Base-by-base conservation (phyloP, 116 monocot genomes). In the Phalaenopsis hybrid region DNA sequence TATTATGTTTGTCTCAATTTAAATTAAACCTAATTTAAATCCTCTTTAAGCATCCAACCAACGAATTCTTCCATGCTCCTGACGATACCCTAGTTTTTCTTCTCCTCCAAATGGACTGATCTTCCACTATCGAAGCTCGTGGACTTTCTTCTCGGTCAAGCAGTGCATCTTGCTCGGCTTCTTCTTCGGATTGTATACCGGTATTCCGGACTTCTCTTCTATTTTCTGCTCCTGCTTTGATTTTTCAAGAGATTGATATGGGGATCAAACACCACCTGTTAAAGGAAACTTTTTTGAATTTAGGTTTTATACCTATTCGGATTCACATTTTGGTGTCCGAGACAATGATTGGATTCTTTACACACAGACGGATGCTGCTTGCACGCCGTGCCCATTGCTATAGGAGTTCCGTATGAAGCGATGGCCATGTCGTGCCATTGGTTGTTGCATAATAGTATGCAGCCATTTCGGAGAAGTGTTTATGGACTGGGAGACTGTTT, bases 351-450 rank as follows among this genome's bases (percentile, higher is more conserved):
- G 72, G 37, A 13, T 33, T 72, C 37, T 72, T 72, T 41, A 34
- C 31, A 41, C 28, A 10, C 11, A 5, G 3, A 12, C 37, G 17
- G 41, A 41, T 72, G 37, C 5, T 41, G 34, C 13, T 34, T 13
- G 37, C 2, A 46, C 46, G 75, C 44, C 0, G 75, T n/a, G 43
- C 0, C 33, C 44, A 46, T 8, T 75, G 45, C 6, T n/a, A 46
- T 20, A 75, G n/a, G 75, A 72, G 11, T 72, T 37, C 15, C 34
- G 15, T 15, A 15, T 41, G 72, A 72, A 72, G 34, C 41, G 72
- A 57, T 72, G 85, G 80, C 80, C 48, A 85, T 88, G 88, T 82
- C 82, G 41, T 85, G 82, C 58, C 79, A 59, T 31, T 57, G 79
- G 31, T 46, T 75, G n/a, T 59, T 74, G 74, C 59, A 74, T 50